Conservation (phyloP, 495 filamentous ascomycete genomes). For the Podospora pseudopauciseta region DNA sequence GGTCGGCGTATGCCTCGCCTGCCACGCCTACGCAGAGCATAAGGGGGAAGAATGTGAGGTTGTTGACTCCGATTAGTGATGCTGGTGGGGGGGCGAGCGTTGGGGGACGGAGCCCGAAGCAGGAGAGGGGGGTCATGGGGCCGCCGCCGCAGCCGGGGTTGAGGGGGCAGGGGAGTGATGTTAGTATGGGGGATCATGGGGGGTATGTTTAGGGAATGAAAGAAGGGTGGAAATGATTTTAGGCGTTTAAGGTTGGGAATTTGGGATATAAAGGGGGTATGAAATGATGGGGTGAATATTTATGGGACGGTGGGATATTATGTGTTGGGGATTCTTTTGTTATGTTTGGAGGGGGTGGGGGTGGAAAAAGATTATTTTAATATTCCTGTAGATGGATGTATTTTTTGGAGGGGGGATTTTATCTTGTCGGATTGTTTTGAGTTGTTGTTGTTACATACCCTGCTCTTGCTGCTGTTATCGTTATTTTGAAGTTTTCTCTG, state of each 20-base stretch:
- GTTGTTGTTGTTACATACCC: too few relatives aligned
- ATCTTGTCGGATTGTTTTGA: too few relatives aligned
- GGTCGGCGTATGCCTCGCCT: conserved; percentile 5
- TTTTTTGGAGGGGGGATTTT: too few relatives aligned
- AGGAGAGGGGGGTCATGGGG: neutral
- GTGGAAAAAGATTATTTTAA: too few relatives aligned
- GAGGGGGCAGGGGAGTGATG: conserved; percentile 8
- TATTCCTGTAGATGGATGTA: too few relatives aligned
- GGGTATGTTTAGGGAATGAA: conserved; percentile 12
- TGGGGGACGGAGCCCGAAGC: neutral
- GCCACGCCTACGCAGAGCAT: conserved; percentile 5
- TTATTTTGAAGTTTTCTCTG: too few relatives aligned
- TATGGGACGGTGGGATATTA: neutral
- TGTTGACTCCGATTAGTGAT: conserved; percentile 29
- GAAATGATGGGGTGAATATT: neutral
- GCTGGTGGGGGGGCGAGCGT: conserved; percentile 24
- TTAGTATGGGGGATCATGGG: conserved; percentile 18
- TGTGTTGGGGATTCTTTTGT: neutral
- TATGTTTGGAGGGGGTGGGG: neutral
- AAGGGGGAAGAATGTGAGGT: conserved; percentile 12
- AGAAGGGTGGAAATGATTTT: conserved; percentile 2
- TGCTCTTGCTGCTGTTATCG: too few relatives aligned
- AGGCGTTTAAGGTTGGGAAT: neutral
- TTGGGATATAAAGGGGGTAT: neutral
- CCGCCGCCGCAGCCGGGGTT: neutral